Conservation (phyloP, 441 rosid genomes). For the Gossypium schwendimanii region DNA sequence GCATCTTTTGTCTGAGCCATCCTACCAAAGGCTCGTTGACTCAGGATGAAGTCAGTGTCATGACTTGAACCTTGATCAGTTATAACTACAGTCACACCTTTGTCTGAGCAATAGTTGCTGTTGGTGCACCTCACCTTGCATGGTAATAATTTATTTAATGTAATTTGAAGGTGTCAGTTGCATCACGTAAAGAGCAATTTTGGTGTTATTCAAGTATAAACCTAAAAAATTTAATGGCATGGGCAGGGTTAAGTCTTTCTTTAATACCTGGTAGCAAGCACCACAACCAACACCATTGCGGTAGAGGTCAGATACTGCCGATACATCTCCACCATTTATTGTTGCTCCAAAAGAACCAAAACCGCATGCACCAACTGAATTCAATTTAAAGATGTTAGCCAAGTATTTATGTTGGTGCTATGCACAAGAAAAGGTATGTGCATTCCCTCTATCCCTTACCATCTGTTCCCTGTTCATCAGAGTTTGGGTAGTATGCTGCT, state of each 20-base stretch:
- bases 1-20: slow-evolving; percentile 52
- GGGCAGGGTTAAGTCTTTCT: background rate
- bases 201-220: background rate
- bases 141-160: background rate
- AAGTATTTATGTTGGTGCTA: slow-evolving; percentile 5
- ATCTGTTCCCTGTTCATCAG: slow-evolving; percentile 46
- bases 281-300: slow-evolving; percentile 63
- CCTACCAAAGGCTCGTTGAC: slow-evolving; percentile 37
- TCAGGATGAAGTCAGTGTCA: slow-evolving; percentile 51
- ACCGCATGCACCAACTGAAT: slow-evolving; percentile 50
- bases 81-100: slow-evolving; percentile 43
- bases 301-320: slow-evolving; percentile 59
- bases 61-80: slow-evolving; percentile 53
- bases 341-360: slow-evolving; percentile 64
- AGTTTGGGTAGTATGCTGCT: slow-evolving; percentile 50
- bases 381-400: slow-evolving; percentile 9
- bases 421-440: background rate
- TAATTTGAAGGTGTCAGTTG: background rate
- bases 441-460: slow-evolving; percentile 25
- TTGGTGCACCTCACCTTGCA: slow-evolving; percentile 50
- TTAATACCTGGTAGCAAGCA: slow-evolving; percentile 57
- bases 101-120: slow-evolving; percentile 42
- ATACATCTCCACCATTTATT: slow-evolving; percentile 56
- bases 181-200: background rate
- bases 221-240: background rate